phyloP scores from a whole-genome alignment of 176 grass and related monocot genomes.

The Triticum urartu region DNA sequence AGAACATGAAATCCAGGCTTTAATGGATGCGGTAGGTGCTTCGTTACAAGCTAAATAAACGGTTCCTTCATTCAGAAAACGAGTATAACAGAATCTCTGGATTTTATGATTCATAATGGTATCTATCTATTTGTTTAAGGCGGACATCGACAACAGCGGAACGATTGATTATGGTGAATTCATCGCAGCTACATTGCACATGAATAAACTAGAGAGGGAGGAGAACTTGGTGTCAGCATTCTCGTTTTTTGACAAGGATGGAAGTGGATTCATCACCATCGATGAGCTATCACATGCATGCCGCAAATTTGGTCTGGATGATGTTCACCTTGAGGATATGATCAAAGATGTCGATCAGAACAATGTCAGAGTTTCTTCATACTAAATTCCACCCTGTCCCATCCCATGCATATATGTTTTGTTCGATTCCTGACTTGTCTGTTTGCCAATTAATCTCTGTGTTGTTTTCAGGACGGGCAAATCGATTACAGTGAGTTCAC shows the following conservation, averaged over 20 bases:
- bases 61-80: neutral
- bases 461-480: slow-evolving; percentile 78
- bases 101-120: neutral
- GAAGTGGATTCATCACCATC: slow-evolving; percentile 92
- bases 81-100: neutral
- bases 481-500: slow-evolving; percentile 94
- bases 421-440: neutral
- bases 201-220: slow-evolving; percentile 95
- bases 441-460: neutral
- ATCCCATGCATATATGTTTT: neutral
- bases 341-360: slow-evolving; percentile 90
- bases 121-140: slow-evolving; percentile 45
- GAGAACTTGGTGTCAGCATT: slow-evolving; percentile 90
- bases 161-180: slow-evolving; percentile 95
- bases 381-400: neutral
- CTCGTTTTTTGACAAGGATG: slow-evolving; percentile 93
- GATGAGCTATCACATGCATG: slow-evolving; percentile 94
- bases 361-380: slow-evolving; percentile 51
- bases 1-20: slow-evolving; percentile 83
- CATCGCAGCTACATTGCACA: slow-evolving; percentile 87
- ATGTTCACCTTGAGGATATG: slow-evolving; percentile 94
- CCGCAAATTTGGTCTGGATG: slow-evolving; percentile 71
- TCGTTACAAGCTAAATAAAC: slow-evolving; percentile 15
- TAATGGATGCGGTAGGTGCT: slow-evolving; percentile 82
- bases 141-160: slow-evolving; percentile 85